Evolutionary conservation across 2,329 filamentous ascomycete genomes (phyloP).

Genomic region (Botryotinia calthae): DNA sequence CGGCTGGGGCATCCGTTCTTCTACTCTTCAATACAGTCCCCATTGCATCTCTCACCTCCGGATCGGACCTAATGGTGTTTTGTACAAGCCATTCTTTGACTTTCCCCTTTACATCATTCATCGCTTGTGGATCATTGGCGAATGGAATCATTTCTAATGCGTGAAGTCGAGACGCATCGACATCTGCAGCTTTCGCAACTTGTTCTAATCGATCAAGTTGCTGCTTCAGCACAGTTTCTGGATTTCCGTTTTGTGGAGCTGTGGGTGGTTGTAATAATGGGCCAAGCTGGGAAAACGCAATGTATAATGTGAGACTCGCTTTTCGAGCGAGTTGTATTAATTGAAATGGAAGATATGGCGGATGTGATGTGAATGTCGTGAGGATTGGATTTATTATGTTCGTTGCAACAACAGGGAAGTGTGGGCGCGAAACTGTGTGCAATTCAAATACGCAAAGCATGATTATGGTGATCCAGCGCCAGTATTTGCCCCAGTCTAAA

Average conservation of each 20-base stretch:
- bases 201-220: constrained; percentile 66
- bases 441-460: constrained; percentile 56
- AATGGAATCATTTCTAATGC: constrained; percentile 81
- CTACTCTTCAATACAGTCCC: constrained; percentile 63
- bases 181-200: constrained; percentile 58
- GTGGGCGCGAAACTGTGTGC: constrained; percentile 54
- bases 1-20: constrained; percentile 59
- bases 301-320: constrained; percentile 73
- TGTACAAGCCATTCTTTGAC: constrained; percentile 86
- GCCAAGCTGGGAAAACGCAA: constrained; percentile 78
- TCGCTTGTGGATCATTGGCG: constrained; percentile 63
- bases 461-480: constrained; percentile 59
- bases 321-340: constrained; percentile 72
- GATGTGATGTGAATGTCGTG: constrained; percentile 43
- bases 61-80: constrained; percentile 76
- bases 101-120: constrained; percentile 63
- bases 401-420: constrained; percentile 48
- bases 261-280: constrained; percentile 54
- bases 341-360: constrained; percentile 81
- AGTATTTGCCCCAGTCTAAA: constrained; percentile 64
- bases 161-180: constrained; percentile 68
- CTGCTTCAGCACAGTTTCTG: constrained; percentile 53
- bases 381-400: constrained; percentile 47
- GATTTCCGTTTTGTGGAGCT: constrained; percentile 39
- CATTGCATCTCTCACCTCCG: constrained; percentile 79